Conservation (phyloP, 2,329 filamentous ascomycete genomes). For the Colletotrichum phormii region DNA sequence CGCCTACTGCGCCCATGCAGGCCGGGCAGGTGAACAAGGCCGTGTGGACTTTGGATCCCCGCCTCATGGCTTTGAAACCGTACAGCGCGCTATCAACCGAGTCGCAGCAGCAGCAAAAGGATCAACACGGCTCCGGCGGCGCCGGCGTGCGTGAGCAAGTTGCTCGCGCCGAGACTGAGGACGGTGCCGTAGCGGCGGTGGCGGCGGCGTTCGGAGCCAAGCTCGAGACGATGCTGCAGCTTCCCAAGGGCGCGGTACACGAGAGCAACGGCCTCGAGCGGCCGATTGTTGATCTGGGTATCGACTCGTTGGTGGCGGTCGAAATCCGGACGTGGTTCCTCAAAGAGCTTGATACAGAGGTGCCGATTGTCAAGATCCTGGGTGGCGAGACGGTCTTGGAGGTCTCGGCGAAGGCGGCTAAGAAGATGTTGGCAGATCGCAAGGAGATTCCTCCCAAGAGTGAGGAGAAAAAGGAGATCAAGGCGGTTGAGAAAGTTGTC, state of each 20-base stretch:
- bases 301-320: slow-evolving; percentile 48
- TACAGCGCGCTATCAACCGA: too few species aligned
- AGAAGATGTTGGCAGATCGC: not conserved
- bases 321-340: slow-evolving; percentile 60
- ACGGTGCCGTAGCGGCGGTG: too few species aligned
- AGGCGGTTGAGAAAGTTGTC: too few species aligned
- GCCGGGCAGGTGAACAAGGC: too few species aligned
- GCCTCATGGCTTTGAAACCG: too few species aligned
- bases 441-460: not conserved
- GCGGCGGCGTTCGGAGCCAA: slow-evolving; percentile 10
- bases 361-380: slow-evolving; percentile 56
- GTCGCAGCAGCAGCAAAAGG: too few species aligned
- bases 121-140: too few species aligned
- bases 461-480: not conserved
- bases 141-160: too few species aligned
- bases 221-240: slow-evolving; percentile 36
- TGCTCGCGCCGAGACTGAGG: too few species aligned
- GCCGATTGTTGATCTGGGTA: slow-evolving; percentile 41
- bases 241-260: not conserved
- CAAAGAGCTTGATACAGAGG: slow-evolving; percentile 55
- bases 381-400: slow-evolving; percentile 11
- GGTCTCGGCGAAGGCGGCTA: not conserved
- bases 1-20: too few species aligned
- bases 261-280: slow-evolving; percentile 32
- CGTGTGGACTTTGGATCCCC: too few species aligned